phyloP scores from a whole-genome alignment of 257 asterid species.

The Sherardia arvensis region DNA sequence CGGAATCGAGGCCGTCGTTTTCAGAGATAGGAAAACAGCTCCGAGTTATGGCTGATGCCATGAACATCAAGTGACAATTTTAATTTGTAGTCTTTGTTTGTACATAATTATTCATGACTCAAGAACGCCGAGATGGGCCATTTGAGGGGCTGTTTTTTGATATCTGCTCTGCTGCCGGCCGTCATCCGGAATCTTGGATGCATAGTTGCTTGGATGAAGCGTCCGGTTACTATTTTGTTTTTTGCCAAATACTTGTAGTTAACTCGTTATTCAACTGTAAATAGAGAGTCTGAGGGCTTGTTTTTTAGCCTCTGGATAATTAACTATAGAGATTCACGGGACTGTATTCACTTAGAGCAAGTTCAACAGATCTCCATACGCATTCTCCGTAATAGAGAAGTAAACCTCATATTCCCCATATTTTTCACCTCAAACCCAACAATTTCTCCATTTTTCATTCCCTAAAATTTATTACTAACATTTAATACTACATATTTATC shows the following conservation, averaged over 20 bases:
- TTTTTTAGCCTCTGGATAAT: too few relatives aligned
- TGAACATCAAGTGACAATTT: conserved; percentile 18
- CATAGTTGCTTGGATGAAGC: not conserved
- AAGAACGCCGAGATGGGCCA: conserved; percentile 14
- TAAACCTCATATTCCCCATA: too few relatives aligned
- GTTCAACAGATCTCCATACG: too few relatives aligned
- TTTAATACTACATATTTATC: too few relatives aligned
- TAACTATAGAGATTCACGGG: too few relatives aligned
- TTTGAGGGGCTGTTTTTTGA: not conserved
- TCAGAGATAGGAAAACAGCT: conserved; percentile 23
- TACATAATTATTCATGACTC: not conserved
- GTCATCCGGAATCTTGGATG: conserved; percentile 14
- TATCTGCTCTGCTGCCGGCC: not conserved
- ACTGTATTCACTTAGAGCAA: too few relatives aligned
- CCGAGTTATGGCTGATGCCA: conserved; percentile 20
- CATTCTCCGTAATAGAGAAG: too few relatives aligned
- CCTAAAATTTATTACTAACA: too few relatives aligned
- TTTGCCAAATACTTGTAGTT: not conserved
- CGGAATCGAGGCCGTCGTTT: conserved; percentile 22
- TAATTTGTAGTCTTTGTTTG: not conserved
- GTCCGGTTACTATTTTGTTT: not conserved
- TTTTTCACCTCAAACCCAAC: too few relatives aligned
- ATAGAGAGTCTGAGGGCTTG: not conserved
- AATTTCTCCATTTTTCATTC: too few relatives aligned
- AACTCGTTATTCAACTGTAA: not conserved